Conservation (phyloP, 345 rosid species). For the Populus euphratica region DNA sequence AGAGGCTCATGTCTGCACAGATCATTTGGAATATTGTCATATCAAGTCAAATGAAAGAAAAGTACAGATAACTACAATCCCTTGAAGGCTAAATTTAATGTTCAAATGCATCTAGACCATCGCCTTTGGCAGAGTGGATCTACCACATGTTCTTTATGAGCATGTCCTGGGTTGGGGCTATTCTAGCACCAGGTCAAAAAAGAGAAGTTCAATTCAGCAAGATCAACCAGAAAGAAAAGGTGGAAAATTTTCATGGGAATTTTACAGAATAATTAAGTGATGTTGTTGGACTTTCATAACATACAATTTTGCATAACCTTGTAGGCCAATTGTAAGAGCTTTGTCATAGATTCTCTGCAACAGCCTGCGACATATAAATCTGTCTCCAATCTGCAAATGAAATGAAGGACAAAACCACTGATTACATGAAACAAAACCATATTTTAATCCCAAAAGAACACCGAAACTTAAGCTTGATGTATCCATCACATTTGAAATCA, state of each 20-base stretch:
- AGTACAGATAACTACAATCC: no score
- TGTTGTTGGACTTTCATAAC: conserved; percentile 22
- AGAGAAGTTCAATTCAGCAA: neutral
- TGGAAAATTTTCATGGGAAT: neutral
- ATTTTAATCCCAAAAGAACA: neutral
- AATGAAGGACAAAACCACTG: conserved; percentile 7
- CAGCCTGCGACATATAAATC: conserved; percentile 65
- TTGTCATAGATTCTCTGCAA: conserved; percentile 74
- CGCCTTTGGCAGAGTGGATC: no score
- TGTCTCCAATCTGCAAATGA: conserved; percentile 72
- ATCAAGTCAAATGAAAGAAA: neutral
- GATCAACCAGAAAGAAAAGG: neutral
- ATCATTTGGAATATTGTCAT: conserved; percentile 16
- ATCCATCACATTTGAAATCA: neutral
- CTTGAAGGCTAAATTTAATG: no score
- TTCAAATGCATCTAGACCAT: no score
- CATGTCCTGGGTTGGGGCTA: no score
- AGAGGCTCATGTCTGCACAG: conserved; percentile 80
- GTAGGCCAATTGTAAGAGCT: conserved; percentile 87
- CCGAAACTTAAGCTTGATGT: neutral
- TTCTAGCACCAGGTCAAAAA: no score
- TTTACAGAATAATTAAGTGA: neutral
- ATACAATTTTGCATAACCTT: conserved; percentile 85
- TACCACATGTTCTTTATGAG: no score
- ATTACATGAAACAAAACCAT: neutral